Percentiles rank a stretch among this genome's conserved stretches.
Conservation (phyloP, 106 monocot species). For the Dendrobium catenatum region DNA sequence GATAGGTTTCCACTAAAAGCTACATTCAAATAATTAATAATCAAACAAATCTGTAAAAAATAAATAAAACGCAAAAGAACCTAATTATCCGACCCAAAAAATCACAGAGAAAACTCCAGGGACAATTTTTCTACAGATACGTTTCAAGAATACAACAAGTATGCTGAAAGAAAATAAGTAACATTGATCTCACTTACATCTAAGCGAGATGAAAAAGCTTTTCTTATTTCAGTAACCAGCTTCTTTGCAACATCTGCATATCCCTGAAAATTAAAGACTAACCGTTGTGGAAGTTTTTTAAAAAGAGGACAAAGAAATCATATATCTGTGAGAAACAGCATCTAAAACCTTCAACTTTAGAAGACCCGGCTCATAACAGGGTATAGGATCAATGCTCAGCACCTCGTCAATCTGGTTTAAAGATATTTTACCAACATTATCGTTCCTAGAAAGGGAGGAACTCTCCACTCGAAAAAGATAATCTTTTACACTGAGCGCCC, state of each 20-base stretch:
- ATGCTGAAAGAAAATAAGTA: background rate
- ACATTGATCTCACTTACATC: constrained; percentile 20
- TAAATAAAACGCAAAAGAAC: background rate
- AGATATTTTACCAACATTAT: constrained; percentile 28
- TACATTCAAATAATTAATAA: background rate
- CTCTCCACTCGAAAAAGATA: constrained; percentile 35
- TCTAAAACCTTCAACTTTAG: constrained; percentile 42
- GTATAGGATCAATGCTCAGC: constrained; percentile 34
- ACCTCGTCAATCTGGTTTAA: constrained; percentile 42
- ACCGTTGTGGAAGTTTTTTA: background rate
- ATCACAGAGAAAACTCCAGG: background rate
- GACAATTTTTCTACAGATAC: background rate
- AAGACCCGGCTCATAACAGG: constrained; percentile 46
- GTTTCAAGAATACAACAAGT: background rate
- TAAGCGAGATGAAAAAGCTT: constrained; percentile 36
- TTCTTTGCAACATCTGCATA: constrained; percentile 44
- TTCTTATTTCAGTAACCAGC: constrained; percentile 38
- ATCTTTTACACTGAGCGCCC: constrained; percentile 32
- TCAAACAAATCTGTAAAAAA: background rate
- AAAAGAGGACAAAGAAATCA: background rate
- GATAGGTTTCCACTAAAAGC: background rate
- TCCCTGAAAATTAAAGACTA: constrained; percentile 30
- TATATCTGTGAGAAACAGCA: background rate
- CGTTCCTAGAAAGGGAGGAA: constrained; percentile 9
- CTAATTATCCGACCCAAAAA: background rate